Evolutionary conservation across 2,329 filamentous ascomycete genomes (phyloP), one percentile per base, ranked within the genome.

Genomic region (Fusarium setosum): DNA sequence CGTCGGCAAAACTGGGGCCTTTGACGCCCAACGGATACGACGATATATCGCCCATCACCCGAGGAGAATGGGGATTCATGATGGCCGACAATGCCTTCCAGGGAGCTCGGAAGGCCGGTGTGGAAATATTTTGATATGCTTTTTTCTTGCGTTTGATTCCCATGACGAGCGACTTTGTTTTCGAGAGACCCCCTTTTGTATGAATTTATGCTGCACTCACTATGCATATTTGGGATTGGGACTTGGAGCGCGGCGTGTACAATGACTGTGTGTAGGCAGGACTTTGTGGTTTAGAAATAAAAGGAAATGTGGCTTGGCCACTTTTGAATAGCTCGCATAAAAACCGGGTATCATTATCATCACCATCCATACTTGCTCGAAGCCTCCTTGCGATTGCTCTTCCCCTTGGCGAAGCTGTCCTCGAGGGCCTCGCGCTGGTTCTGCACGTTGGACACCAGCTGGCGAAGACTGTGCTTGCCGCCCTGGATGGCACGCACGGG

Each of bases 341-440:
- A 34, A 29, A 23, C 20, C 56, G 70, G 71, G 71, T 72, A 72
- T 72, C 70, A 65, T 65, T 41, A 37, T 65, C 52, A 80, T 68
- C 56, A 81, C 92, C 93, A 97, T 6, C 94, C 94, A 80, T 97
- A 97, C 71, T 88, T 88, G 58, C 87, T 89, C 5, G 92, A 92
- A 18, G 93, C 93, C 75, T 97, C 94, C 71, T 88, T 90, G 77
- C 92, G 90, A 73, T 94, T 96, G 71, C 86, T 87, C 80, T 87
- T 90, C 6, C 93, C 92, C 68, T 90, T 83, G 18, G 93, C 93
- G 81, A 97, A 97, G 75, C 92, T 94, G 73, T 98, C 95, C 79
- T 97, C 94, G 68, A 97, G 81, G 3, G 93, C 94, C 11, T 97
- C 93, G 74, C 90, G 89, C 79, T 98, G 94, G 63, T 85, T 92